Conservation (phyloP, 1,139 yeast genomes). For the Pichia sp. region DNA sequence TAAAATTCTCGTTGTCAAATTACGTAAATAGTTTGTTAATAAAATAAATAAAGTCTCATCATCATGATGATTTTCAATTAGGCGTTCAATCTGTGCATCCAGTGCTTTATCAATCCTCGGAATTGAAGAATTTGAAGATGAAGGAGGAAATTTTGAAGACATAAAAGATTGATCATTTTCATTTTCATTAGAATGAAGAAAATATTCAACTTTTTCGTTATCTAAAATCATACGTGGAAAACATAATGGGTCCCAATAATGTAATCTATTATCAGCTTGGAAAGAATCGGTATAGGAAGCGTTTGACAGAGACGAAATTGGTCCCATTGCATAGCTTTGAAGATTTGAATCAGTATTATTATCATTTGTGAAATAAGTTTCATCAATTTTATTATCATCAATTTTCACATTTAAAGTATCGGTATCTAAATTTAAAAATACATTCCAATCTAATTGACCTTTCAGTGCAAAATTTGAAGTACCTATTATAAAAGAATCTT, state of each 20-base stretch:
- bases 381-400: constrained; percentile 4
- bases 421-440: constrained; percentile 44
- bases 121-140: constrained; percentile 1
- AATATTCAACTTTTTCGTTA: background rate
- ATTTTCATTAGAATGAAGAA: background rate
- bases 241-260: constrained; percentile 19
- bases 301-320: constrained; percentile 6
- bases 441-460: constrained; percentile 40
- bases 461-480: constrained; percentile 52
- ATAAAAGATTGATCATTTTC: background rate
- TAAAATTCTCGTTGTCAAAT: constrained; percentile 18
- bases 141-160: constrained; percentile 2
- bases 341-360: background rate
- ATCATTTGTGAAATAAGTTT: background rate
- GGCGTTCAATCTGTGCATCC: constrained; percentile 11
- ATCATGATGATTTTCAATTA: constrained; percentile 24
- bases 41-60: constrained; percentile 24
- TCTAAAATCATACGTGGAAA: constrained; percentile 18
- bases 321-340: constrained; percentile 5
- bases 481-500: constrained; percentile 45
- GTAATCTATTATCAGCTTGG: constrained; percentile 6
- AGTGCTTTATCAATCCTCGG: constrained; percentile 23
- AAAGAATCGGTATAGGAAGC: constrained; percentile 12
- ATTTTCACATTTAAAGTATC: constrained; percentile 4
- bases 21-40: constrained; percentile 20